These are phyloP conservation scores for Berberis vulgaris DNA, from an alignment of 164 flowering plant species.

Conservation along the genomic window DNA sequence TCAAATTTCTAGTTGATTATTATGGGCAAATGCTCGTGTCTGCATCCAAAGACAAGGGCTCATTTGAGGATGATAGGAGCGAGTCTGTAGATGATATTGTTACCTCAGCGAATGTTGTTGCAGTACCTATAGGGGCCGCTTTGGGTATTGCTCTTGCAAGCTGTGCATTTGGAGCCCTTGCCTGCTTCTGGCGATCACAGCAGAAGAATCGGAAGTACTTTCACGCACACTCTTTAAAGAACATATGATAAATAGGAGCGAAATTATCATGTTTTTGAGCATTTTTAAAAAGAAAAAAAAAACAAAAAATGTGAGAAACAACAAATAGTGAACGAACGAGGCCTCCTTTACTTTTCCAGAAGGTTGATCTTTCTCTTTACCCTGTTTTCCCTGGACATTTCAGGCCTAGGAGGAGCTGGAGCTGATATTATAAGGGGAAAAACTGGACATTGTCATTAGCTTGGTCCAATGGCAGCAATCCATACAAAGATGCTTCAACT, in stretches of 20 bases:
- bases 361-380: slow-evolving; percentile 5
- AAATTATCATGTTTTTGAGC: slow-evolving; percentile 15
- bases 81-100: slow-evolving; percentile 31
- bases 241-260: slow-evolving; percentile 39
- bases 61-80: slow-evolving; percentile 14
- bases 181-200: slow-evolving; percentile 88
- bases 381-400: slow-evolving; percentile 22
- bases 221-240: slow-evolving; percentile 79
- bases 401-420: slow-evolving; percentile 65
- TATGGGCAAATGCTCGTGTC: slow-evolving; percentile 63
- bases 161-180: slow-evolving; percentile 93
- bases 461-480: slow-evolving; percentile 5
- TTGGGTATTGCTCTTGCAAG: slow-evolving; percentile 85
- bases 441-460: slow-evolving; percentile 10
- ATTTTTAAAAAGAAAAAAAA: slow-evolving; percentile 10
- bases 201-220: slow-evolving; percentile 98
- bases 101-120: slow-evolving; percentile 53
- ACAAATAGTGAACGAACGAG: not conserved
- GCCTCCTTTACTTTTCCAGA: slow-evolving; percentile 1
- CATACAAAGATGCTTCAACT: not conserved
- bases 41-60: slow-evolving; percentile 40
- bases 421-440: slow-evolving; percentile 15
- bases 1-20: slow-evolving; percentile 52
- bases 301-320: too few species aligned
- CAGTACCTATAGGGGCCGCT: slow-evolving; percentile 89